These are phyloP conservation scores for Xanthoconium stramineum DNA, from an alignment of 768 basidiomycete species.

Conservation along the genomic window DNA sequence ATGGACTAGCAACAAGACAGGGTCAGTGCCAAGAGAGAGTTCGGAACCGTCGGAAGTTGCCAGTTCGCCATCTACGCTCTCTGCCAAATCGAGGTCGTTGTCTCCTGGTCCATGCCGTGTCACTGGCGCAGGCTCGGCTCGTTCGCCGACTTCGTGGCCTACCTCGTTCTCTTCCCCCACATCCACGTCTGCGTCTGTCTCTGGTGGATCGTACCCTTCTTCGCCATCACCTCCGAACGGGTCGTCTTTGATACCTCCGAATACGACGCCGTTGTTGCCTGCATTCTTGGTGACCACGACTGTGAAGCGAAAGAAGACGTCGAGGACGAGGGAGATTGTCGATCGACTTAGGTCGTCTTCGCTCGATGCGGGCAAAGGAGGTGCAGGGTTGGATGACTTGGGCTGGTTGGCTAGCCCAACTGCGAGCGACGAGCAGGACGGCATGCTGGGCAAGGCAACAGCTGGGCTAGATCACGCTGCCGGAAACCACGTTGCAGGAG, in stretches of 20 bases:
- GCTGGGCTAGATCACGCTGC: slow-evolving; percentile 4
- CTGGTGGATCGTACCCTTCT: slow-evolving; percentile 5
- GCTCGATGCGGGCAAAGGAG: slow-evolving; percentile 20
- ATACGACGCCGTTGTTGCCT: slow-evolving; percentile 19
- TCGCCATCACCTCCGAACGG: slow-evolving; percentile 4
- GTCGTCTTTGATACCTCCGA: background rate
- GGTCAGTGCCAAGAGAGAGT: background rate
- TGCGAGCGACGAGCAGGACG: slow-evolving; percentile 5
- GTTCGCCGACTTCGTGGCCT: slow-evolving; percentile 9
- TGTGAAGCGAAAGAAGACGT: slow-evolving; percentile 24
- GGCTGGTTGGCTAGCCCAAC: slow-evolving; percentile 15
- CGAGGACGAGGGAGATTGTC: slow-evolving; percentile 30
- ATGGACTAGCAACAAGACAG: slow-evolving; percentile 5
- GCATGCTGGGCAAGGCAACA: background rate
- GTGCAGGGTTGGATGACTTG: slow-evolving; percentile 4
- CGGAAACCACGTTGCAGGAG: background rate
- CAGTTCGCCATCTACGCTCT: background rate
- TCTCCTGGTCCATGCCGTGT: slow-evolving; percentile 12
- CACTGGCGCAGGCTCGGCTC: slow-evolving; percentile 3
- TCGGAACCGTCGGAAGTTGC: background rate
- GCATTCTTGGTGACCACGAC: slow-evolving; percentile 21
- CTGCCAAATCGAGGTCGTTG: slow-evolving; percentile 14
- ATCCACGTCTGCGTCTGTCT: slow-evolving; percentile 6
- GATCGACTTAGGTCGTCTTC: slow-evolving; percentile 27
- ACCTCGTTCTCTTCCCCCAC: slow-evolving; percentile 8